A percentile compares a stretch with the other conserved stretches of the same genome.
Conservation (phyloP, 176 grass and related monocot genomes). For the Dactylis glomerata region DNA sequence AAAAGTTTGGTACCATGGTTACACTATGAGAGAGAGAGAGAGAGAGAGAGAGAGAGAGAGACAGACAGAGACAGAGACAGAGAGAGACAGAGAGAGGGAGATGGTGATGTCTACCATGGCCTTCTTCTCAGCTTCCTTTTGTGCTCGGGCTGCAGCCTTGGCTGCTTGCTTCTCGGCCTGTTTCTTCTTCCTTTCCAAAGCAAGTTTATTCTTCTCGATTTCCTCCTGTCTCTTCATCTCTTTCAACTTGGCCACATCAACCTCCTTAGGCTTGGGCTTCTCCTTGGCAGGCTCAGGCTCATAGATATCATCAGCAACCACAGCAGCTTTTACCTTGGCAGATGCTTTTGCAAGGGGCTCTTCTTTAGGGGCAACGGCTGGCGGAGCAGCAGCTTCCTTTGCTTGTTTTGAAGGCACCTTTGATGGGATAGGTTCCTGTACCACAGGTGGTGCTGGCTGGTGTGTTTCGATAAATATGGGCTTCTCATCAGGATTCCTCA, state of each 20-base stretch:
- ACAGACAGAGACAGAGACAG: too few relatives aligned
- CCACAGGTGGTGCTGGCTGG: conserved; percentile 9
- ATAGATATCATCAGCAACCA: conserved; percentile 34
- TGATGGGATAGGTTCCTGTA: conserved; percentile 43
- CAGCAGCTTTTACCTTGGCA: conserved; percentile 46
- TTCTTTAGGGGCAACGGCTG: conserved; percentile 30
- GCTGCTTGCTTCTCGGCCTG: conserved; percentile 77
- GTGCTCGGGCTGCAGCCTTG: conserved; percentile 66
- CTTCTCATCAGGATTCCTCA: conserved; percentile 92
- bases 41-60: not conserved
- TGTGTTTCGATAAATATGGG: conserved; percentile 60
- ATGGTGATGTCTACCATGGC: conserved; percentile 41
- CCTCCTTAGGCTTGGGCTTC: conserved; percentile 54
- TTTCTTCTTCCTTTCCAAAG: conserved; percentile 90
- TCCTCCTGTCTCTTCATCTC: conserved; percentile 92
- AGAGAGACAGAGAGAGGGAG: not conserved
- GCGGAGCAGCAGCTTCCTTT: conserved; percentile 41
- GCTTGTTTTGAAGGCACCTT: conserved; percentile 46
- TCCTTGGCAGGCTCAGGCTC: conserved; percentile 46
- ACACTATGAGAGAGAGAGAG: not conserved
- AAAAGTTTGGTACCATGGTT: conserved; percentile 5
- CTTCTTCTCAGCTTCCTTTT: conserved; percentile 84
- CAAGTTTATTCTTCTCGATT: conserved; percentile 81
- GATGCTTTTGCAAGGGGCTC: conserved; percentile 41
- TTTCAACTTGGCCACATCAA: conserved; percentile 72